phyloP scores from a whole-genome alignment of 805 yeast genomes.

The Grigorovia humatica region DNA sequence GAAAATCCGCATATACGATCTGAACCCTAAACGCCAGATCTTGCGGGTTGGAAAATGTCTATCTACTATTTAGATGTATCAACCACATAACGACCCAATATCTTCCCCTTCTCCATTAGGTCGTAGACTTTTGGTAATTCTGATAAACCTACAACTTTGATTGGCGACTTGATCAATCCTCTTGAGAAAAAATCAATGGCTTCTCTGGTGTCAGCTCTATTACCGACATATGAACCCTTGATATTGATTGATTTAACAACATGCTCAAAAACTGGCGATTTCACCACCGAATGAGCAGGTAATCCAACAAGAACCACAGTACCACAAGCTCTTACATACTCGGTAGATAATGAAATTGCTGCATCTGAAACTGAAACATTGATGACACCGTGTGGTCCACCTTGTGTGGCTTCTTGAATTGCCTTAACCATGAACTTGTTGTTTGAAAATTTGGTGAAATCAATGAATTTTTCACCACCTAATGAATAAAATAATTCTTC shows the following conservation, averaged over 20 bases:
- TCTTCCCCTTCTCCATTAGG: conserved; percentile 46
- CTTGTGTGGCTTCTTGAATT: conserved; percentile 44
- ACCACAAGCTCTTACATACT: conserved; percentile 54
- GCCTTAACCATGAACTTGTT: conserved; percentile 34
- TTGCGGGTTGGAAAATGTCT: too few species aligned
- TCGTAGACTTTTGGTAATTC: conserved; percentile 45
- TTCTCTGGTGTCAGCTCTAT: conserved; percentile 72
- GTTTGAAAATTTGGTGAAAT: conserved; percentile 42
- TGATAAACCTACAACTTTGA: conserved; percentile 46
- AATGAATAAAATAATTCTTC: conserved; percentile 34
- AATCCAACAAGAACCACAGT: conserved; percentile 63
- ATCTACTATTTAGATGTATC: conserved; percentile 50
- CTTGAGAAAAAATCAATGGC: conserved; percentile 61
- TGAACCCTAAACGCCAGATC: too few species aligned
- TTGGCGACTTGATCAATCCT: conserved; percentile 56
- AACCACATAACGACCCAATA: conserved; percentile 74
- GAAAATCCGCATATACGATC: too few species aligned
- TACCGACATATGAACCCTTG: conserved; percentile 78
- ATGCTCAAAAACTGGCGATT: conserved; percentile 55
- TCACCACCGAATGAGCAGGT: conserved; percentile 65
- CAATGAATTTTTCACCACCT: conserved; percentile 48
- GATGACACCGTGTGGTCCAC: conserved; percentile 66
- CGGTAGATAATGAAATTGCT: conserved; percentile 48
- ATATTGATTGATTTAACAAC: conserved; percentile 63
- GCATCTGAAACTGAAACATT: conserved; percentile 59